Percentiles rank a stretch among this genome's conserved stretches.
These are phyloP conservation scores for Moniliella sp. DNA, from an alignment of 1,284 basidiomycete genomes.

Conservation along the genomic window DNA sequence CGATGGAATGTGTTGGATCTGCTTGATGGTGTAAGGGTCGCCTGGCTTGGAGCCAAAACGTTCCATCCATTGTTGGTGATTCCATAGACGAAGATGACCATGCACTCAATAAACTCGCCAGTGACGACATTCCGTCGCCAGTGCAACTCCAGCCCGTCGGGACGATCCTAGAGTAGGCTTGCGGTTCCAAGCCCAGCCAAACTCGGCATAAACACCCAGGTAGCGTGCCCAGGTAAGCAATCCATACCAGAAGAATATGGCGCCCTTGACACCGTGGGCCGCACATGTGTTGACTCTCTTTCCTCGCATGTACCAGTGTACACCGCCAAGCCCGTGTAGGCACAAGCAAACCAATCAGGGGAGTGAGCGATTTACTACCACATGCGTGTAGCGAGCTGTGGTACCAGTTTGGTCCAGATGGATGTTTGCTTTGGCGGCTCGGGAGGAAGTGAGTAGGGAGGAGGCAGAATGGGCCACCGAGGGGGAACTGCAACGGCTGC, in stretches of 20 bases:
- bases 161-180: slow-evolving; percentile 6
- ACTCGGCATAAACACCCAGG: slow-evolving; percentile 63
- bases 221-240: slow-evolving; percentile 70
- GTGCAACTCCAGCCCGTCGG: not conserved
- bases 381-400: slow-evolving; percentile 8
- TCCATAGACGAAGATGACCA: slow-evolving; percentile 71
- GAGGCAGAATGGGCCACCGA: too few species aligned
- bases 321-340: slow-evolving; percentile 50
- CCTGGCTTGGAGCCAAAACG: slow-evolving; percentile 57
- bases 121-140: slow-evolving; percentile 15
- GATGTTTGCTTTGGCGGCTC: too few species aligned
- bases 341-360: slow-evolving; percentile 49
- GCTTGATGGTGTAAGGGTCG: slow-evolving; percentile 69
- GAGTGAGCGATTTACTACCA: slow-evolving; percentile 42
- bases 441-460: too few species aligned
- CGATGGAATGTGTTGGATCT: slow-evolving; percentile 89
- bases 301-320: slow-evolving; percentile 63
- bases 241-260: slow-evolving; percentile 45
- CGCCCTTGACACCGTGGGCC: slow-evolving; percentile 72
- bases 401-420: not conserved
- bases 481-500: too few species aligned
- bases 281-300: slow-evolving; percentile 49
- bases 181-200: slow-evolving; percentile 86
- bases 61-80: slow-evolving; percentile 92
- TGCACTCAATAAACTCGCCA: slow-evolving; percentile 69